Percentiles rank a stretch among this genome's conserved stretches.
Evolutionary conservation across 2,329 filamentous ascomycete genomes (phyloP).

Genomic region (Sordariomycetes sp.): DNA sequence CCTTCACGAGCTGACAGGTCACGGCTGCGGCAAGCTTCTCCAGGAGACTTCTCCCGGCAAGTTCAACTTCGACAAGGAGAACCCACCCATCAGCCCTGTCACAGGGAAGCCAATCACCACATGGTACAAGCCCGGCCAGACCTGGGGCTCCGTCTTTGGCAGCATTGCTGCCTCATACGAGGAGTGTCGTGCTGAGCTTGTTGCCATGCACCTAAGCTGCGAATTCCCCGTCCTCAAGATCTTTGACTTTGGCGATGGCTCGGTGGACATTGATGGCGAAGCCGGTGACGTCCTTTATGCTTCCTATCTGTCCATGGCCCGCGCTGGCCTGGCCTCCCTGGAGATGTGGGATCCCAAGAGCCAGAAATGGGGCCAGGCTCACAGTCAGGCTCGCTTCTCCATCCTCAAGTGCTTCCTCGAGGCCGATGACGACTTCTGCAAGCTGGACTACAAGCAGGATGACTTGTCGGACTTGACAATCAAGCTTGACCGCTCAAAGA

Average conservation of each 20-base stretch:
- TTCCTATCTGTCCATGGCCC: slow-evolving; percentile 87
- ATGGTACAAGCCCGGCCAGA: slow-evolving; percentile 93
- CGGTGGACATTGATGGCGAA: slow-evolving; percentile 59
- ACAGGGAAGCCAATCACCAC: slow-evolving; percentile 65
- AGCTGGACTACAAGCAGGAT: slow-evolving; percentile 62
- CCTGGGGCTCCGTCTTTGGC: slow-evolving; percentile 89
- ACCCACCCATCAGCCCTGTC: slow-evolving; percentile 74
- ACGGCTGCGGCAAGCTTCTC: slow-evolving; percentile 87
- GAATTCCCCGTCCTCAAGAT: slow-evolving; percentile 84
- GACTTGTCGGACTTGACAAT: slow-evolving; percentile 77
- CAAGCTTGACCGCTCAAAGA: slow-evolving; percentile 76
- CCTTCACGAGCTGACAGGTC: slow-evolving; percentile 80
- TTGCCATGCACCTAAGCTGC: slow-evolving; percentile 84
- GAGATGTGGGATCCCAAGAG: slow-evolving; percentile 93
- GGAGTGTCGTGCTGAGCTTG: slow-evolving; percentile 88
- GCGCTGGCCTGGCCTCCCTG: slow-evolving; percentile 78
- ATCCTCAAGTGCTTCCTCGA: slow-evolving; percentile 80
- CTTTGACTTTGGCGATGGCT: slow-evolving; percentile 82
- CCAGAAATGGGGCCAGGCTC: slow-evolving; percentile 85
- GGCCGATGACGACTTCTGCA: slow-evolving; percentile 80
- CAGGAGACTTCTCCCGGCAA: slow-evolving; percentile 76
- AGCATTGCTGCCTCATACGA: slow-evolving; percentile 83
- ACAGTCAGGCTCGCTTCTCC: slow-evolving; percentile 85
- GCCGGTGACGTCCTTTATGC: slow-evolving; percentile 84
- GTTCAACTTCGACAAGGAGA: slow-evolving; percentile 81